Base-by-base conservation (phyloP, 2,329 filamentous ascomycete genomes). In the Pseudogymnoascus sp. region DNA sequence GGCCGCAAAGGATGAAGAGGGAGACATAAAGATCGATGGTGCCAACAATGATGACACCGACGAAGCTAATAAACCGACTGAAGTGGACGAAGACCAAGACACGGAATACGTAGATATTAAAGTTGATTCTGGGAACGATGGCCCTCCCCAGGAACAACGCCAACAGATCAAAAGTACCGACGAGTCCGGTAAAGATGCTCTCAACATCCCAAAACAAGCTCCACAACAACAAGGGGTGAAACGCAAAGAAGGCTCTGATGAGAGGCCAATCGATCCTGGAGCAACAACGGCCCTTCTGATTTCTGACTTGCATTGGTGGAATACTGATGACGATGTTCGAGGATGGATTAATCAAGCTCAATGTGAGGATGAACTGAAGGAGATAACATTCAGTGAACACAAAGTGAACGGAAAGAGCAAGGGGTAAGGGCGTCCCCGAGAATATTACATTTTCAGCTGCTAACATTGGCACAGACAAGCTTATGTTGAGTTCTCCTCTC, bases 321-420 rank as follows among this genome's bases (percentile, higher is more conserved):
- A 88, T 31, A 96, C 90, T 2, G 95, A 99, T 73, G 95, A 99
- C 72, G 92, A 98, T 70, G 85, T 99, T 63, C 89, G 95, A 61
- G 90, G 89, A 60, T 97, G 92, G 90, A 82, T 89, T 24, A 86
- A 87, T 68, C 83, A 90, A 67, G 90, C 89, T n/a, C 84, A 84
- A 2, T 90, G 86, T 69, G 95, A 98, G 74, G 83, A 88, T 53
- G 91, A 96, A 71, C 78, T 98, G 16, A 92, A 90, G 71, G 95
- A 98, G 65, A 86, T 99, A 61, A 96, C 93, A 0, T 99, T 98
- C 75, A 97, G 91, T 71, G 95, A 99, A 75, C 95, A 98, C 77
- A 99, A 99, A 75, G 93, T 98, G 59, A 99, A 99, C 69, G 95
- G 95, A 69, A 99, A 99, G 79, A 96, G 91, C 77, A 97, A 98